A percentile compares a stretch with the other conserved stretches of the same genome.
Conservation (phyloP, 148 eudicot species). For the Amaranthus hypochondriacus region DNA sequence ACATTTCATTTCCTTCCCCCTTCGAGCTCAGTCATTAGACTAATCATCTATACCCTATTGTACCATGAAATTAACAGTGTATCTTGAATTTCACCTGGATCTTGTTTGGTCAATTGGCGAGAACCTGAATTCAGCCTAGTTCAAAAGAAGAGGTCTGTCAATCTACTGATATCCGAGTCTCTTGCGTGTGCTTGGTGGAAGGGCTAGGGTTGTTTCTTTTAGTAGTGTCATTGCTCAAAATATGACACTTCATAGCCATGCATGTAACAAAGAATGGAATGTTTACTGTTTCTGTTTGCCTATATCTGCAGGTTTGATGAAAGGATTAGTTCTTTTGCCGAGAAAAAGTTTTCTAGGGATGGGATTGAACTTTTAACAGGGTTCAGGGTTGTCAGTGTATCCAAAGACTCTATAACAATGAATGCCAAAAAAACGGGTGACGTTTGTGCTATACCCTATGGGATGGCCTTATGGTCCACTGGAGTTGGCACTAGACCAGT, state of each 20-base stretch:
- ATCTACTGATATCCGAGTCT: not conserved
- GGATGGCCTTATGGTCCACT: constrained; percentile 75
- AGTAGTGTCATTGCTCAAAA: not conserved
- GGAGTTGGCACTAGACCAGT: constrained; percentile 75
- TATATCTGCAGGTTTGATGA: constrained; percentile 56
- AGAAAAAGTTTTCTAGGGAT: constrained; percentile 62
- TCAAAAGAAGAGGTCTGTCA: not conserved
- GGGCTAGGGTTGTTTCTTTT: not conserved
- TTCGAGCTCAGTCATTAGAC: not conserved
- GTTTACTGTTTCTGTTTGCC: not conserved
- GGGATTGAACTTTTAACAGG: constrained; percentile 67
- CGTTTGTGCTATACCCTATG: constrained; percentile 40
- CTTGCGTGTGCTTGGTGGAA: not conserved
- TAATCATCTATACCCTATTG: not conserved
- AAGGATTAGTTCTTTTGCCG: constrained; percentile 73
- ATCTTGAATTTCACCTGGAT: no score
- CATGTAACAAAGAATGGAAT: not conserved
- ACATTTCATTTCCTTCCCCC: not conserved
- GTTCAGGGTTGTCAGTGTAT: constrained; percentile 49
- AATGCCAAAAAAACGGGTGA: constrained; percentile 48
- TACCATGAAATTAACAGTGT: no score
- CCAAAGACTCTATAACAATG: constrained; percentile 41
- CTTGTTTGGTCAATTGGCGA: no score
- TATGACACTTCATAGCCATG: not conserved
- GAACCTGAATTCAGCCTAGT: constrained; percentile 1